A percentile compares a stretch with the other conserved stretches of the same genome.
These are phyloP conservation scores for Suillus sp. DNA, from an alignment of 768 basidiomycete genomes.

Conservation along the genomic window DNA sequence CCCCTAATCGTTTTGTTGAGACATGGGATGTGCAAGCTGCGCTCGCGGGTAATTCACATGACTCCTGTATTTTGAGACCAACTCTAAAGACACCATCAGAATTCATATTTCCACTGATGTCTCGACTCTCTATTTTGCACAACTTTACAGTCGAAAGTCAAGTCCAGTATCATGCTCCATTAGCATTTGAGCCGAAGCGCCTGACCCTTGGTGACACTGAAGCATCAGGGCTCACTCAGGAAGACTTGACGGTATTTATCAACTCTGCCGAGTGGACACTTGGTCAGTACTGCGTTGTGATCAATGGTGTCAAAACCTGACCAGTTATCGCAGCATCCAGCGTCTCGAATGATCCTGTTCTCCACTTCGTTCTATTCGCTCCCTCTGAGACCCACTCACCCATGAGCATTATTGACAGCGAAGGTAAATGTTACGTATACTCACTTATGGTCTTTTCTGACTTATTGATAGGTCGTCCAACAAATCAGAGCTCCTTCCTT, in stretches of 20 bases:
- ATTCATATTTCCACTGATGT: constrained; percentile 67
- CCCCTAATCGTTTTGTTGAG: constrained; percentile 56
- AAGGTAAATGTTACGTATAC: constrained; percentile 41
- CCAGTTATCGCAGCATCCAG: constrained; percentile 68
- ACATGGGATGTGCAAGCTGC: constrained; percentile 76
- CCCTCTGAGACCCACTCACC: constrained; percentile 74
- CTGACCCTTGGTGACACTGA: constrained; percentile 36
- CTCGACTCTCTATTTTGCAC: constrained; percentile 66
- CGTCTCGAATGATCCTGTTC: constrained; percentile 88
- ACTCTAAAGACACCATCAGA: constrained; percentile 43
- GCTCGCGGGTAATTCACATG: constrained; percentile 55
- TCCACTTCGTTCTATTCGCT: constrained; percentile 90
- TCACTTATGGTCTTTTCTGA: constrained; percentile 16
- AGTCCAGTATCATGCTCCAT: constrained; percentile 87
- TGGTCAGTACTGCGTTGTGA: constrained; percentile 49
- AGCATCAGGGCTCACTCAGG: constrained; percentile 65
- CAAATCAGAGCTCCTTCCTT: constrained; percentile 70
- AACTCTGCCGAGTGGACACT: constrained; percentile 97
- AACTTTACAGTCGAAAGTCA: constrained; percentile 96
- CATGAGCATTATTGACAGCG: constrained; percentile 59
- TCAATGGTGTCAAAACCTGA: neutral
- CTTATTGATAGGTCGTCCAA: constrained; percentile 43
- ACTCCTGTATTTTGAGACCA: constrained; percentile 21
- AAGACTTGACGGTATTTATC: constrained; percentile 89
- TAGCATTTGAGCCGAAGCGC: constrained; percentile 70